Conservation (phyloP, 257 asterid species). For the Eucommia ulmoides region DNA sequence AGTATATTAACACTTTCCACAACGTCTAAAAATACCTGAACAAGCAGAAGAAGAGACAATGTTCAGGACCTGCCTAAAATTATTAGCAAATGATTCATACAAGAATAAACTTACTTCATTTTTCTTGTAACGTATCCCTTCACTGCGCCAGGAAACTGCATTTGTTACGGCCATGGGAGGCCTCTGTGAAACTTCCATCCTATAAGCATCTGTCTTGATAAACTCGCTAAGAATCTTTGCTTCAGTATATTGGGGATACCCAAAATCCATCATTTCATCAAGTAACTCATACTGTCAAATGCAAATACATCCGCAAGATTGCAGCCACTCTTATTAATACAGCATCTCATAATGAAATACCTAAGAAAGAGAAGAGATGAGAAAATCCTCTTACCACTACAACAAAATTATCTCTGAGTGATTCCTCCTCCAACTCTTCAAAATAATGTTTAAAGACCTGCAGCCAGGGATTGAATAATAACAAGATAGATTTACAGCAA, state of each 20-base stretch:
- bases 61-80: slow-evolving; percentile 8
- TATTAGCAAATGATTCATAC: not conserved
- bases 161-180: slow-evolving; percentile 99
- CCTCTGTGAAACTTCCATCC: slow-evolving; percentile 97
- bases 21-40: slow-evolving; percentile 96
- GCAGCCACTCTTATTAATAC: not conserved
- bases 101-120: slow-evolving; percentile 58
- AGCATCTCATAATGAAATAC: slow-evolving; percentile 3
- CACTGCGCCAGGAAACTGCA: slow-evolving; percentile 99
- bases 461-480: too few species aligned
- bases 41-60: slow-evolving; percentile 16
- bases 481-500: too few species aligned
- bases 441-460: slow-evolving; percentile 99
- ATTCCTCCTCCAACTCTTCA: slow-evolving; percentile 97
- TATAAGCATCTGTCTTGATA: slow-evolving; percentile 97
- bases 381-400: slow-evolving; percentile 67
- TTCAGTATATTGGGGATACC: slow-evolving; percentile 97
- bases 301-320: slow-evolving; percentile 2
- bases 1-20: slow-evolving; percentile 99
- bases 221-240: slow-evolving; percentile 98
- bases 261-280: slow-evolving; percentile 99
- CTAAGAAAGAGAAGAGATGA: not conserved
- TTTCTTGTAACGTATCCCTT: slow-evolving; percentile 91
- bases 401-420: slow-evolving; percentile 95
- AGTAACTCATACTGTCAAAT: slow-evolving; percentile 78